phyloP scores from a whole-genome alignment of 495 filamentous ascomycete species.

The Aspergillus avenaceus region DNA sequence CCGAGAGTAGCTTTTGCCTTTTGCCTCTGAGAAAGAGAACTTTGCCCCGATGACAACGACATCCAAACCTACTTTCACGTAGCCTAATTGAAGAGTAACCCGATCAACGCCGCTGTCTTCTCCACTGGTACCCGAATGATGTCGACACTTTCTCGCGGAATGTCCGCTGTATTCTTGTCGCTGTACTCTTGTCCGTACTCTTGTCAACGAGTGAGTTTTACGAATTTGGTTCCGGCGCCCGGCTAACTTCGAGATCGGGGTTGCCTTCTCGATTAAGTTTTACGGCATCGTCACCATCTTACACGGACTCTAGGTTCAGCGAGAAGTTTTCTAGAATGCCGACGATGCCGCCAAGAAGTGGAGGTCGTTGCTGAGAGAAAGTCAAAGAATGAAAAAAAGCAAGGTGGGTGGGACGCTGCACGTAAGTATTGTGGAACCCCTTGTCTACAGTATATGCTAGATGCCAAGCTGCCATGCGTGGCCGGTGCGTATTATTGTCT shows the following conservation, averaged over 20 bases:
- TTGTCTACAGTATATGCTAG: background rate
- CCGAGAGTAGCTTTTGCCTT: too few relatives aligned
- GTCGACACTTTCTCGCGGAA: too few relatives aligned
- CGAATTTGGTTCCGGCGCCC: background rate
- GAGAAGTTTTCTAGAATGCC: background rate
- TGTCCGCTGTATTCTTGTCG: too few relatives aligned
- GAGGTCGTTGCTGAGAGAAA: too few relatives aligned
- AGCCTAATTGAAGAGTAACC: slow-evolving; percentile 2
- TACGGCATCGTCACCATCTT: background rate
- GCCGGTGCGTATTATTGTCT: too few relatives aligned
- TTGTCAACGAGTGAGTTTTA: too few relatives aligned
- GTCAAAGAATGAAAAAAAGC: background rate
- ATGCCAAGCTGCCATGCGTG: too few relatives aligned
- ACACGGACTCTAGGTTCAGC: background rate
- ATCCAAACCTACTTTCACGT: slow-evolving; percentile 18
- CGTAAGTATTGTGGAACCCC: background rate
- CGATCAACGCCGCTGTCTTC: slow-evolving; percentile 26
- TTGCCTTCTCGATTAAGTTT: background rate
- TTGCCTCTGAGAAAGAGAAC: too few relatives aligned
- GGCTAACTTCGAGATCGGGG: background rate
- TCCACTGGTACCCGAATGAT: too few relatives aligned
- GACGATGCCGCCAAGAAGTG: background rate
- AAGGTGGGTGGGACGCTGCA: background rate
- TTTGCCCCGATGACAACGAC: too few relatives aligned
- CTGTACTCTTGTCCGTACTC: too few relatives aligned